These are phyloP conservation scores for Oryza officinalis DNA, from an alignment of 176 grass and related monocot genomes.

Conservation along the genomic window DNA sequence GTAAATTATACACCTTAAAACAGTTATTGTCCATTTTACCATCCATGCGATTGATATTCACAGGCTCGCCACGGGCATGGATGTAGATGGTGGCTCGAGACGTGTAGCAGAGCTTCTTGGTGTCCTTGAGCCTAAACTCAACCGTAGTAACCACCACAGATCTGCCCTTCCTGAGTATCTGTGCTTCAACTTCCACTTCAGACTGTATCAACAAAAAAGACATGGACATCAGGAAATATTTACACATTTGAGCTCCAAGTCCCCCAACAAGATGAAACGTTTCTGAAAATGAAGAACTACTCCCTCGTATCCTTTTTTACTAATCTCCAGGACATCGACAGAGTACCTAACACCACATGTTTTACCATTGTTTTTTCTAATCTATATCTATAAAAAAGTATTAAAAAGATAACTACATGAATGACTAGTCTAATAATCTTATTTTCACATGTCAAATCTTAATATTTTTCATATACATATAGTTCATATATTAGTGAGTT, in stretches of 20 bases:
- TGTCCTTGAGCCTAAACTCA: constrained; percentile 47
- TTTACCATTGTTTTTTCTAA: no score
- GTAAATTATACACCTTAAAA: neutral
- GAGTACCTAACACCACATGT: no score
- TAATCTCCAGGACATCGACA: no score
- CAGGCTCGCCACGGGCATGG: constrained; percentile 43
- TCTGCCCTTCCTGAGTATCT: constrained; percentile 47
- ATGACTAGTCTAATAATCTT: no score
- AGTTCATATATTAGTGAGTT: no score
- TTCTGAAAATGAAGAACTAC: neutral
- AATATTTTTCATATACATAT: no score
- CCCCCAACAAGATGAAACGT: neutral
- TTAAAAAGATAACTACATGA: no score
- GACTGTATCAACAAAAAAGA: constrained; percentile 29
- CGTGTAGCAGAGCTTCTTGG: constrained; percentile 48
- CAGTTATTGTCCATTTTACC: neutral
- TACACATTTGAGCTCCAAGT: no score
- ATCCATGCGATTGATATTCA: neutral
- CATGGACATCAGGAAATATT: neutral
- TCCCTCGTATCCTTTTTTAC: no score
- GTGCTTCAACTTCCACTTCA: constrained; percentile 42
- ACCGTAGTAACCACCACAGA: constrained; percentile 46
- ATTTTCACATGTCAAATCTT: no score
- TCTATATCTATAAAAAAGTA: no score
- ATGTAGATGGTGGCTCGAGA: constrained; percentile 49